Evolutionary conservation across 2,329 filamentous ascomycete genomes (phyloP), one percentile per base, ranked within the genome.

Genomic region (Phaeoacremonium minimum): DNA sequence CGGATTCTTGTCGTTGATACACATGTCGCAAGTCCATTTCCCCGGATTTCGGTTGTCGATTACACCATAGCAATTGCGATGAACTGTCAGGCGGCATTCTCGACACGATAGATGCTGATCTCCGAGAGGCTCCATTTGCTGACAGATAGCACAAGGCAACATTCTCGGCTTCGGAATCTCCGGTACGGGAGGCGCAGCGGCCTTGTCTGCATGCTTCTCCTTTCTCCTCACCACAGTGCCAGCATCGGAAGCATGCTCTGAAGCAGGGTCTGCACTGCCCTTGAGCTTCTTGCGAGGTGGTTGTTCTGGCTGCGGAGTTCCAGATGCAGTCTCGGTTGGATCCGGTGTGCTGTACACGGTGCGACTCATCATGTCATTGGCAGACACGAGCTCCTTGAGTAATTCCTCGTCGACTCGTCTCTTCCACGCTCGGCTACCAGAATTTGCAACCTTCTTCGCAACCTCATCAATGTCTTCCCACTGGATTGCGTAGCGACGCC

Each of bases 1-100:
- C 5, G 91, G 89, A 51, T 84, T 91, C 57, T 89, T 88, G 56
- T 98, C 93, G 54, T 98, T 98, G 26, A 81, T 73, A 61, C 93
- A 98, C 77, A 90, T 95, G 61, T 97, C 93, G 60, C 93, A 98
- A 28, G 84, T 78, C 93, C 93, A 98, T 61, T 95, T 95, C 30
- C 73, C 76, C 19, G 79, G 74, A 36, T 73, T 74, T 29, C 86
- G 78, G 38, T 83, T 80, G 31, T 83, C 79, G 28, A 76, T 47
- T 19, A 97, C 73, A n/a, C 93, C 93, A 55, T 97, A 98, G 62
- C 93, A 98, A 43, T 80, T 80, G 36, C 86, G 84, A 60, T 98
- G 93, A 16, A 97, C 91, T 4, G 89, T 89, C 60, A 98, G 66
- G 36, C 88, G 84, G 59, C 93, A 98, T 52, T 95, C 88, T 33